Percentiles rank a stretch among this genome's conserved stretches.
phyloP scores from a whole-genome alignment of 192 early-diverging fungal species.

The Rhizophagus sp. region DNA sequence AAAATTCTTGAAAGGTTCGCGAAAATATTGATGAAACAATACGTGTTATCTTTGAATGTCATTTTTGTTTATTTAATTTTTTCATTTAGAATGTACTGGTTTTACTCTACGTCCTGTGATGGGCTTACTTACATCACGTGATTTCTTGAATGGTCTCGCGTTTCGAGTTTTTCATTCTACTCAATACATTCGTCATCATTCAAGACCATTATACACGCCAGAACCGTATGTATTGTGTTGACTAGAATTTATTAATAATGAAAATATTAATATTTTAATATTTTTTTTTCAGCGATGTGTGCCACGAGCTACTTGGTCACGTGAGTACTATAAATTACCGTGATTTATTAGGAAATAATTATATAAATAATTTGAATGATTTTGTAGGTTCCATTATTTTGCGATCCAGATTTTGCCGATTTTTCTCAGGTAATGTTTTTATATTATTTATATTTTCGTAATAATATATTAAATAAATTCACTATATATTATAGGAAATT shows the following conservation, averaged over 20 bases:
- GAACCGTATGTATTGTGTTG: conserved; percentile 55
- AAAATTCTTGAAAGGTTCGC: conserved; percentile 77
- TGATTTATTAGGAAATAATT: not conserved
- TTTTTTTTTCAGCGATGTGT: conserved; percentile 65
- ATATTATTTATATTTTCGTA: not conserved
- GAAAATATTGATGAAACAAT: not conserved
- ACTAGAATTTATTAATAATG: not conserved
- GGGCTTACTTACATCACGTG: conserved; percentile 88
- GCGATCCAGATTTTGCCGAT: conserved; percentile 88
- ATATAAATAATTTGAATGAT: not conserved
- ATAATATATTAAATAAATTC: not conserved
- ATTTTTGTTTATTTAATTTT: not conserved
- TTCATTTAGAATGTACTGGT: conserved; percentile 75
- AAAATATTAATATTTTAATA: not conserved
- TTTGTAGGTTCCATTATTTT: conserved; percentile 60
- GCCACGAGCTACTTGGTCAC: conserved; percentile 95
- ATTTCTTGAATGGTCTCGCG: conserved; percentile 95
- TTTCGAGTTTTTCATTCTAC: conserved; percentile 98
- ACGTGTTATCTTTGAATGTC: not conserved
- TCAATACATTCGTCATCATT: conserved; percentile 96
- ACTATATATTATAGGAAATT: conserved; percentile 57
- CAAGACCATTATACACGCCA: conserved; percentile 89
- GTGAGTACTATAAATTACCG: conserved; percentile 43
- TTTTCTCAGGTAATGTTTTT: conserved; percentile 64
- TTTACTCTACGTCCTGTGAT: conserved; percentile 94